These are phyloP conservation scores for Jatropha multifida DNA, from an alignment of 441 rosid species.

Conservation along the genomic window DNA sequence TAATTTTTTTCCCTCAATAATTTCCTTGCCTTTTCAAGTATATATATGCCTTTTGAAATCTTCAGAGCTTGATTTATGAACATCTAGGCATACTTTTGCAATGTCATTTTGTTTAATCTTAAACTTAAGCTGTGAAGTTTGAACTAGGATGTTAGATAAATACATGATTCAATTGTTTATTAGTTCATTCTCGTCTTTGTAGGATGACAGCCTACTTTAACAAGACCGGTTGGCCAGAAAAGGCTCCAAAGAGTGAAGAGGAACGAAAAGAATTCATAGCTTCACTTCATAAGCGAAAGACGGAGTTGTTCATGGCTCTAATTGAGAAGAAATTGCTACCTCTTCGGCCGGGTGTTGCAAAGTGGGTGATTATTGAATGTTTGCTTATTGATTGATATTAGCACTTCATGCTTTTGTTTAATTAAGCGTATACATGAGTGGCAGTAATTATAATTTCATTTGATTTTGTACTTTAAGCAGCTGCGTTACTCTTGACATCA, in stretches of 20 bases:
- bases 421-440: not conserved
- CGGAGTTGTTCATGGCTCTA: slow-evolving; percentile 89
- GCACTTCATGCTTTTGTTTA: not conserved
- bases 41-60: not conserved
- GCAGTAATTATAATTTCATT: not conserved
- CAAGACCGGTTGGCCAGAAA: slow-evolving; percentile 86
- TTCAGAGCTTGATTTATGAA: not conserved
- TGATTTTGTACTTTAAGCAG: not conserved
- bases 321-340: slow-evolving; percentile 86
- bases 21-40: not conserved
- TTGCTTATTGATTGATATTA: slow-evolving; percentile 14
- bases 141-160: not conserved
- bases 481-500: not conserved
- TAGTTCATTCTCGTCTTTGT: slow-evolving; percentile 20
- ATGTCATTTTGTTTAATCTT: not conserved
- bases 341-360: slow-evolving; percentile 93
- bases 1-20: slow-evolving; percentile 14
- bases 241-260: slow-evolving; percentile 78
- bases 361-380: slow-evolving; percentile 43
- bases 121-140: too few species aligned
- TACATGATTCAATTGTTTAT: slow-evolving; percentile 7
- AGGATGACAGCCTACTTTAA: slow-evolving; percentile 97
- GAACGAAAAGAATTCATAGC: slow-evolving; percentile 87
- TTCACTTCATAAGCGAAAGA: slow-evolving; percentile 83
- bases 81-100: not conserved